Evolutionary conservation across 305 asterid species (phyloP), one percentile per base, ranked within the genome.

Genomic region (Plantago coronopus): DNA sequence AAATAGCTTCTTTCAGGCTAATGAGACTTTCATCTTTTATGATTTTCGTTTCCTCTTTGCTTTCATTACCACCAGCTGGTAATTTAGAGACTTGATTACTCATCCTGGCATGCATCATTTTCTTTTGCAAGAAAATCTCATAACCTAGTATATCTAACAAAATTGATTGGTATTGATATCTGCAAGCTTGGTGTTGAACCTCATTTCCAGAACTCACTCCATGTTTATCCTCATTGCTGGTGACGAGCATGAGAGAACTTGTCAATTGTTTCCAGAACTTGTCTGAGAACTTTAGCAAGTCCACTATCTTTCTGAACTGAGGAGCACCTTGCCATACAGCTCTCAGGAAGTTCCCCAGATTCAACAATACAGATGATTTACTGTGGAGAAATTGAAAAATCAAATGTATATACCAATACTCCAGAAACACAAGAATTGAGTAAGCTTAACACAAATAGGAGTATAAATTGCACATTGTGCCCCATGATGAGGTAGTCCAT

Each of bases 281-380:
- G 46, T 80, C 88, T 4, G 89, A 75, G 48, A 54, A 62, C 83
- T 76, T 86, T 53, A 94, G 70, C 78, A 60, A 77, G 75, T 77
- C 89, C 90, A 94, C 74, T 27, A 75, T 74, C 76, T 81, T 76
- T 65, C 79, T 66, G 66, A 83, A 94, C 74, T 86, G 95, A 62
- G 89, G 90, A 42, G 95, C 97, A 68, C 89, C 89, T 87, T 82
- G 95, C 99, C 99, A 94, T 79, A 94, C 74, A 63, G 93, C 85
- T 82, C 83, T 85, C 76, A 94, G 77, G 81, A 94, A 83, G 74
- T 75, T 71, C 77, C 88, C 74, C 54, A 82, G 72, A 69, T 78
- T 80, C 63, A 80, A 66, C 67, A 90, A 63, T 48, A 84, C 40
- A 17, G 57, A 59, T 25, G 95, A 78, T 46, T 90, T 80, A 69